phyloP scores from a whole-genome alignment of 768 basidiomycete species.

The Phlebiopsis flavidoalba region DNA sequence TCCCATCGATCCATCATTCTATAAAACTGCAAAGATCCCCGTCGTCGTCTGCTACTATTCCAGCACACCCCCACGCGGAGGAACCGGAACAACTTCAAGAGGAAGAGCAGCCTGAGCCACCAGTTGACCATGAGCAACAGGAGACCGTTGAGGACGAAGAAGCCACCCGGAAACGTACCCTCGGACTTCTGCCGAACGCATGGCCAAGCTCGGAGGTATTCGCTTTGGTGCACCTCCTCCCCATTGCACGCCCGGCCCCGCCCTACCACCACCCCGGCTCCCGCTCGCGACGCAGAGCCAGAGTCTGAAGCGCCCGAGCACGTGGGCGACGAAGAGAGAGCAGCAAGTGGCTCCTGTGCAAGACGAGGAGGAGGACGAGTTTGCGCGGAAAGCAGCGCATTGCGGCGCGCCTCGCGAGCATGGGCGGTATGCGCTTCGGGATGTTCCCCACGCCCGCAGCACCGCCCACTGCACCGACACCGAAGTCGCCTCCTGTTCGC shows the following conservation, averaged over 20 bases:
- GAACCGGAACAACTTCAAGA: no score
- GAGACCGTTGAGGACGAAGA: slow-evolving; percentile 42
- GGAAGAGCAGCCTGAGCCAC: not conserved
- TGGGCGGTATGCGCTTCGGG: slow-evolving; percentile 55
- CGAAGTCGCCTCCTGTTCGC: slow-evolving; percentile 21
- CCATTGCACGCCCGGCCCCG: slow-evolving; percentile 31
- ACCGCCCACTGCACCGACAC: slow-evolving; percentile 24
- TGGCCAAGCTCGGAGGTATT: slow-evolving; percentile 89
- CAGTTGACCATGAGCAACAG: not conserved
- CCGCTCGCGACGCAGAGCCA: not conserved
- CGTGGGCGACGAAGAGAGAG: slow-evolving; percentile 12
- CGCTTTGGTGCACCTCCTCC: slow-evolving; percentile 66
- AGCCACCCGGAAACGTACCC: slow-evolving; percentile 51
- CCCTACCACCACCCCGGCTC: slow-evolving; percentile 9
- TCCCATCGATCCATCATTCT: slow-evolving; percentile 64
- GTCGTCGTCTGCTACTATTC: not conserved
- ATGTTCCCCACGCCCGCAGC: slow-evolving; percentile 37
- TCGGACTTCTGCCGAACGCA: slow-evolving; percentile 94
- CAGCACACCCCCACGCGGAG: not conserved
- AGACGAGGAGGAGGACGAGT: slow-evolving; percentile 51
- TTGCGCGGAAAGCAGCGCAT: slow-evolving; percentile 50
- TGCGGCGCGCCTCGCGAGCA: slow-evolving; percentile 45
- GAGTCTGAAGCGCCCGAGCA: slow-evolving; percentile 2
- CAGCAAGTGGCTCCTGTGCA: slow-evolving; percentile 18
- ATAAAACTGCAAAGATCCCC: slow-evolving; percentile 40